A percentile compares a stretch with the other conserved stretches of the same genome.
phyloP scores from a whole-genome alignment of 306 rosid genomes.

The Vicia faba region DNA sequence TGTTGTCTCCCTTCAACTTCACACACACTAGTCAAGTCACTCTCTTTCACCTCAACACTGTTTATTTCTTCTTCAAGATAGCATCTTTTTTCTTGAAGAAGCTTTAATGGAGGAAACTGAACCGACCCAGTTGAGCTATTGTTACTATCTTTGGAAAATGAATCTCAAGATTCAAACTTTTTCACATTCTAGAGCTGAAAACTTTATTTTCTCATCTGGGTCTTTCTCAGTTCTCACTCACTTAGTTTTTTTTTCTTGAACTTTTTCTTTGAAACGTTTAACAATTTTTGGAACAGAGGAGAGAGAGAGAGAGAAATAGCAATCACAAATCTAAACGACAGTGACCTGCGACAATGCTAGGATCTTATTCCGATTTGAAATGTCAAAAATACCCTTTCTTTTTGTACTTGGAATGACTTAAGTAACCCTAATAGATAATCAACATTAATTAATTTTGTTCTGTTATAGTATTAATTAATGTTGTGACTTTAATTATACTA shows the following conservation, averaged over 20 bases:
- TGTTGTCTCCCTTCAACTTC: constrained; percentile 58
- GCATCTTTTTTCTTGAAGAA: constrained; percentile 20
- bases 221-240: constrained; percentile 9
- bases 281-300: not conserved
- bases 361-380: constrained; percentile 62
- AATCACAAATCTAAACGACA: constrained; percentile 78
- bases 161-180: not conserved
- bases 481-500: not conserved
- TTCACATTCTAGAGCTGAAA: constrained; percentile 15
- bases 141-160: constrained; percentile 10
- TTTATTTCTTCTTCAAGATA: constrained; percentile 1
- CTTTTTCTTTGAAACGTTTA: not conserved
- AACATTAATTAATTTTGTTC: constrained; percentile 5
- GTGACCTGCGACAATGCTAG: constrained; percentile 65
- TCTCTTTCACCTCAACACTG: constrained; percentile 34
- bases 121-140: not conserved
- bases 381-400: constrained; percentile 35
- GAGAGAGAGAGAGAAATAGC: constrained; percentile 49
- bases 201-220: constrained; percentile 13
- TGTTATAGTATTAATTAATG: not conserved
- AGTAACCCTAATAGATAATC: constrained; percentile 17
- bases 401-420: not conserved
- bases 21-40: constrained; percentile 33
- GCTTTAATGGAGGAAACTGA: not conserved
- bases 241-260: not conserved